Percentiles rank a stretch among this genome's conserved stretches.
phyloP scores from a whole-genome alignment of 257 asterid species.

The Capsicum chinense region DNA sequence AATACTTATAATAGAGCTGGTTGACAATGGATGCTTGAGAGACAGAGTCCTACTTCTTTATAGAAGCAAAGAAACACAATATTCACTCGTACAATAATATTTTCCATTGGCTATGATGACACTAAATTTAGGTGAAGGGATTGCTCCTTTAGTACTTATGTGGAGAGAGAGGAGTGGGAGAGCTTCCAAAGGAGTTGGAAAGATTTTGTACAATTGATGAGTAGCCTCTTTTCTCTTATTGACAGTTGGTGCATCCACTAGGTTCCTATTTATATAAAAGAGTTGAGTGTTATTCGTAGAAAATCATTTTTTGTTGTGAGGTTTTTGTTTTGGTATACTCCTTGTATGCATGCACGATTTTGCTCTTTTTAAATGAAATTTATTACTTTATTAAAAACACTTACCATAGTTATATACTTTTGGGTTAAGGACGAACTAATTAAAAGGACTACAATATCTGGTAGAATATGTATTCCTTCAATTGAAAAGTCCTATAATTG shows the following conservation, averaged over 20 bases:
- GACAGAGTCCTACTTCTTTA: constrained; percentile 4
- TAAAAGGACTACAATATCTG: constrained; percentile 22
- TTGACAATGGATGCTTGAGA: background rate
- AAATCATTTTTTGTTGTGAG: background rate
- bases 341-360: background rate
- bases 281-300: background rate
- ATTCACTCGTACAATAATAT: background rate
- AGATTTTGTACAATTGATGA: background rate
- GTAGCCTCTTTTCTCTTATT: constrained; percentile 8
- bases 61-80: background rate
- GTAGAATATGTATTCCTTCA: constrained; percentile 16
- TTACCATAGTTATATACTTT: background rate
- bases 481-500: constrained; percentile 9
- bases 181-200: background rate
- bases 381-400: background rate
- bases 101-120: background rate
- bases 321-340: background rate
- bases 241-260: constrained; percentile 4
- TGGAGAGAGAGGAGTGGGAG: constrained; percentile 10
- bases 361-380: background rate
- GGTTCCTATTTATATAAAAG: background rate
- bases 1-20: background rate
- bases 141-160: background rate
- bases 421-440: constrained; percentile 14
- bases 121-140: background rate